Conservation (phyloP, 345 rosid species). For the Bruguiera parviflora region DNA sequence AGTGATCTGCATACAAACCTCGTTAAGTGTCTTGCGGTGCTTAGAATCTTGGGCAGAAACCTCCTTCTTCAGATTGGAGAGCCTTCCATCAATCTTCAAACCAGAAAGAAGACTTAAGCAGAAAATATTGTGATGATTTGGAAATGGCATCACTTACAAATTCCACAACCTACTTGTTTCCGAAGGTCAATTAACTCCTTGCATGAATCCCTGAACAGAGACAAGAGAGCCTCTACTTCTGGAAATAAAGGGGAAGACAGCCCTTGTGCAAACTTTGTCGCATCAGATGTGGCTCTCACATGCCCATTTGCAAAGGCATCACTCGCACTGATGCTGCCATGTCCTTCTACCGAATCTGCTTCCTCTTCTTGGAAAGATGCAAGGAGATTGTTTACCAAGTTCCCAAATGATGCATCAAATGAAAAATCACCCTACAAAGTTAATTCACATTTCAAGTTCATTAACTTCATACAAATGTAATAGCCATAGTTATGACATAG, state of each 20-base stretch:
- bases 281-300: slow-evolving; percentile 53
- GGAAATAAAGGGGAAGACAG: slow-evolving; percentile 75
- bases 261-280: slow-evolving; percentile 47
- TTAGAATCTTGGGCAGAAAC: slow-evolving; percentile 87
- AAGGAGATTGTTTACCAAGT: slow-evolving; percentile 74
- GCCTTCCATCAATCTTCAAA: slow-evolving; percentile 82
- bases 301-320: slow-evolving; percentile 75
- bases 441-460: slow-evolving; percentile 1
- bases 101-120: slow-evolving; percentile 25
- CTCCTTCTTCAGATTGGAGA: slow-evolving; percentile 80
- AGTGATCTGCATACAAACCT: slow-evolving; percentile 47
- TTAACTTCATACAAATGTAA: not conserved
- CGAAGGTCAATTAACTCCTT: slow-evolving; percentile 87
- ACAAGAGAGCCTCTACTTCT: slow-evolving; percentile 83
- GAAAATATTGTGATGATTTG: not conserved
- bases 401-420: slow-evolving; percentile 91
- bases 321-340: slow-evolving; percentile 47
- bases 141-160: slow-evolving; percentile 3
- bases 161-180: slow-evolving; percentile 52
- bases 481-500: not conserved
- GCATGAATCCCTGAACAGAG: slow-evolving; percentile 83
- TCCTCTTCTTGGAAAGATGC: slow-evolving; percentile 89
- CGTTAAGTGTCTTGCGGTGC: slow-evolving; percentile 89
- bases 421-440: slow-evolving; percentile 85
- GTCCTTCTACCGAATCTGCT: slow-evolving; percentile 59